Base-by-base conservation (phyloP, 768 basidiomycete species). In the Solioccasus polychromus region DNA sequence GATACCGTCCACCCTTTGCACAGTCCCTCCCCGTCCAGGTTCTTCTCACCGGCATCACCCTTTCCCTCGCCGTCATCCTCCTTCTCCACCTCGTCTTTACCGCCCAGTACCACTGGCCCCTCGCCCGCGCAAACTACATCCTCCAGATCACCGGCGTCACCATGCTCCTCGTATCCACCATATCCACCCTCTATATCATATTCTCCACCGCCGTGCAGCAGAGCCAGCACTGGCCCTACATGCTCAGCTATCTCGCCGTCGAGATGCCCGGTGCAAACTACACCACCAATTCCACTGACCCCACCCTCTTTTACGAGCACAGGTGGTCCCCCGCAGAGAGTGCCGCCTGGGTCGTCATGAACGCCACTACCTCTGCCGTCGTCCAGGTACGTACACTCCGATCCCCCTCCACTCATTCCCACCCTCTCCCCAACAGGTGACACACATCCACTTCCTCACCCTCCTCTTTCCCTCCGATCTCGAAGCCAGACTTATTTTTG, bases 381-480 rank as follows among this genome's bases (percentile, higher is more conserved):
- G 88, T 92, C 15, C 92, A 96, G 77, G 94, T 90, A 48, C 45
- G 79, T 69, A 23, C 14, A 8, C 8, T 31, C 9, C 7, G 8
- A 19, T 26, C 10, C 23, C 5, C 14, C 28, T 23, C n/a, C 15
- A 3, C 23, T 26, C 41, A 47, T 45, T 41, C 36, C 2, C 22
- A 5, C 15, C 47, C 46, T 43, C 38, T 2, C 19, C 7, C 12
- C 42, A 15, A 1, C 59, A 97, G 92, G 87, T 92, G 39, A 95
- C 96, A 0, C 94, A 98, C 62, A 96, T 99, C 39, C 96, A 98
- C 65, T 97, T 98, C 66, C 75, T 99, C 43, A 95, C 96, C 7
- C 76, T 98, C 10, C 75, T 99, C 9, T 99, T 90, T 63, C 96
- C 96, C 7, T 97, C 95, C 18, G 72, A 78, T 20, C 77, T 95